phyloP scores from a whole-genome alignment of 495 filamentous ascomycete species.

The Lasiosphaeriaceae sp. region DNA sequence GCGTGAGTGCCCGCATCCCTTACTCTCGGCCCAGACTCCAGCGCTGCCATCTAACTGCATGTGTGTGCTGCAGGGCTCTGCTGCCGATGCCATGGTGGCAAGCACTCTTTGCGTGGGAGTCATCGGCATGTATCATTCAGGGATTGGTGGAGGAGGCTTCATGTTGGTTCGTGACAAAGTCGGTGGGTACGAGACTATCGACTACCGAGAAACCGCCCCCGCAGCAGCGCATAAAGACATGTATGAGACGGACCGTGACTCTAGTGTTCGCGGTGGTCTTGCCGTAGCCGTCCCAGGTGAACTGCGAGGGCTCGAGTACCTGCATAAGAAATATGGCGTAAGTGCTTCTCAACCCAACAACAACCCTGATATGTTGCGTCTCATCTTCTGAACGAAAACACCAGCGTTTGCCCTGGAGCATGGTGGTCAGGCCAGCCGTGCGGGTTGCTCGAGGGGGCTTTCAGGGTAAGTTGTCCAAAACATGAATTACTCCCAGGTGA shows the following conservation, averaged over 20 bases:
- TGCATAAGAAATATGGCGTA: constrained; percentile 63
- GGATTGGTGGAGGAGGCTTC: constrained; percentile 88
- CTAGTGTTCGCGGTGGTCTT: constrained; percentile 39
- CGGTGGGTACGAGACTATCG: constrained; percentile 69
- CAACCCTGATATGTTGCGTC: neutral
- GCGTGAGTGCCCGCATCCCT: constrained; percentile 30
- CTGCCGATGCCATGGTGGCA: constrained; percentile 70
- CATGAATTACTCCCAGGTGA: neutral
- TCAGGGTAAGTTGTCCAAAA: constrained; percentile 18
- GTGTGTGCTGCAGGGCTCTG: too few species aligned
- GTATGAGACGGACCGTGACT: constrained; percentile 51
- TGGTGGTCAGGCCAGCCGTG: constrained; percentile 67
- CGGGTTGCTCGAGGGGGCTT: constrained; percentile 75
- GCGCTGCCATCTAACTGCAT: too few species aligned
- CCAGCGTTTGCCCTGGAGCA: constrained; percentile 28
- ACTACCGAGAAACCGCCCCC: constrained; percentile 84
- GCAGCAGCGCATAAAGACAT: constrained; percentile 74
- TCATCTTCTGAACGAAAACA: neutral
- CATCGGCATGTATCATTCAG: constrained; percentile 84
- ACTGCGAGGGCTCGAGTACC: constrained; percentile 67
- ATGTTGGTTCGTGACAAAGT: constrained; percentile 64
- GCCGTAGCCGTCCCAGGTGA: constrained; percentile 75
- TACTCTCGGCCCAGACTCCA: neutral
- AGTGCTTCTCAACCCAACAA: neutral
- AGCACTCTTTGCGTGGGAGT: constrained; percentile 74